Percentiles rank a stretch among this genome's conserved stretches.
phyloP scores from a whole-genome alignment of 176 grass and related monocot genomes.

The Cenchrus americanus region DNA sequence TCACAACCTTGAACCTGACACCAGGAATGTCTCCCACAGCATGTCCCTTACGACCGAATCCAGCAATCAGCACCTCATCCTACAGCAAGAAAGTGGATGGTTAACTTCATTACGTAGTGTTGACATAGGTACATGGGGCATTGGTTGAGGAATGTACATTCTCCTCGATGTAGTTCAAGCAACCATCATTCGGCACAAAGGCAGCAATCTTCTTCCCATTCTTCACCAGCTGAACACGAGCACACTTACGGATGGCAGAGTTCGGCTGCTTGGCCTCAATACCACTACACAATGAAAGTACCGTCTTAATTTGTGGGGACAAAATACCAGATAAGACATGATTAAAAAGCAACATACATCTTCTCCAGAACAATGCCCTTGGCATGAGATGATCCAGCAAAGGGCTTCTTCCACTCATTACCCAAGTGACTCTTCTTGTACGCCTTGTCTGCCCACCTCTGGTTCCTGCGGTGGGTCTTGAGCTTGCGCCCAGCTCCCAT shows the following conservation, averaged over 20 bases:
- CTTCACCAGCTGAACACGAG: conserved; percentile 68
- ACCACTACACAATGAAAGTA: conserved; percentile 45
- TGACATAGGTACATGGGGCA: neutral
- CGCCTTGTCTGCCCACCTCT: conserved; percentile 70
- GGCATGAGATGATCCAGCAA: conserved; percentile 69
- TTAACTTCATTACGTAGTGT: neutral
- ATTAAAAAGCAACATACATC: conserved; percentile 40
- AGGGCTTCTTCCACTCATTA: conserved; percentile 75
- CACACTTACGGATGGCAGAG: conserved; percentile 74
- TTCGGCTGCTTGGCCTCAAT: conserved; percentile 76
- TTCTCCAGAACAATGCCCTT: conserved; percentile 76
- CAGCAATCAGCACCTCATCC: conserved; percentile 74
- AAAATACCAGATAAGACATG: neutral
- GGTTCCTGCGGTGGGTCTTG: conserved; percentile 69
- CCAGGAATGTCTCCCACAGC: conserved; percentile 71
- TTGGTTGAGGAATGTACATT: conserved; percentile 36
- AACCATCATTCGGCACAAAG: conserved; percentile 71
- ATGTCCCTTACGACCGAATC: conserved; percentile 63
- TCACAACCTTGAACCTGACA: conserved; percentile 79
- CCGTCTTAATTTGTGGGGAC: neutral
- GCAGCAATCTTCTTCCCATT: conserved; percentile 75
- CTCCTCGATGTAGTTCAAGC: conserved; percentile 63
- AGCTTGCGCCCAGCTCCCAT: conserved; percentile 75
- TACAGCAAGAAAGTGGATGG: neutral
- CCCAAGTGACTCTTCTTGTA: conserved; percentile 77